phyloP scores from a whole-genome alignment of 1,284 basidiomycete genomes.

The Naganishia sp. region DNA sequence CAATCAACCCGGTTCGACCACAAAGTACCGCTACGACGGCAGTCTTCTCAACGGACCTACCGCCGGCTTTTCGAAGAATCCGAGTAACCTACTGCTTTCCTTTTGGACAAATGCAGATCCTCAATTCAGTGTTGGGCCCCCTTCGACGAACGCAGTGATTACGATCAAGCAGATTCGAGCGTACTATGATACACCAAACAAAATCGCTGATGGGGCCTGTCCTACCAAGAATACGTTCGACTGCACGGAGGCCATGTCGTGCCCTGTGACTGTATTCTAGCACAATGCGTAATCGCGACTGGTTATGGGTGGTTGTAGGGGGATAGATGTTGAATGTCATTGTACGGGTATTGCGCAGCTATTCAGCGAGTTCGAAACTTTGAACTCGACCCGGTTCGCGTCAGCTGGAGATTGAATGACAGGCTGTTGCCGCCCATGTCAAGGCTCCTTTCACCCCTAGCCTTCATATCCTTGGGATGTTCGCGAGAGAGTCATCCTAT shows the following conservation, averaged over 20 bases:
- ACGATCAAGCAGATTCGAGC: conserved; percentile 3
- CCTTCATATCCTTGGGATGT: no score
- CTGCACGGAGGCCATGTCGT: background rate
- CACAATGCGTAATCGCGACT: no score
- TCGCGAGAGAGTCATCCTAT: no score
- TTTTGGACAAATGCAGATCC: background rate
- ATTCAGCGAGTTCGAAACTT: no score
- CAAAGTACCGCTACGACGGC: conserved; percentile 8
- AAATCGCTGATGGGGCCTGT: background rate
- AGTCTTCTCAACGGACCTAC: background rate
- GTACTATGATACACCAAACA: conserved; percentile 4
- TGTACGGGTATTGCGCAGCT: no score
- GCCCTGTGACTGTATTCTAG: background rate
- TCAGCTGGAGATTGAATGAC: no score
- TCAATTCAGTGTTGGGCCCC: conserved; percentile 1
- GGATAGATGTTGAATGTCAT: no score
- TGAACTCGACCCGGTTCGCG: no score
- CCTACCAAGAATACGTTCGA: background rate
- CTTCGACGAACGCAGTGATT: background rate
- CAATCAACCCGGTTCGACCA: conserved; percentile 5
- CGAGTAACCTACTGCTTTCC: background rate
- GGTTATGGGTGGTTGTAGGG: no score
- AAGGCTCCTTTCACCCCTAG: no score
- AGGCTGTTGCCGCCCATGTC: no score
- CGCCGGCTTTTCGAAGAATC: background rate